Conservation (phyloP, 2,329 filamentous ascomycete genomes). For the Penicillium sp. region DNA sequence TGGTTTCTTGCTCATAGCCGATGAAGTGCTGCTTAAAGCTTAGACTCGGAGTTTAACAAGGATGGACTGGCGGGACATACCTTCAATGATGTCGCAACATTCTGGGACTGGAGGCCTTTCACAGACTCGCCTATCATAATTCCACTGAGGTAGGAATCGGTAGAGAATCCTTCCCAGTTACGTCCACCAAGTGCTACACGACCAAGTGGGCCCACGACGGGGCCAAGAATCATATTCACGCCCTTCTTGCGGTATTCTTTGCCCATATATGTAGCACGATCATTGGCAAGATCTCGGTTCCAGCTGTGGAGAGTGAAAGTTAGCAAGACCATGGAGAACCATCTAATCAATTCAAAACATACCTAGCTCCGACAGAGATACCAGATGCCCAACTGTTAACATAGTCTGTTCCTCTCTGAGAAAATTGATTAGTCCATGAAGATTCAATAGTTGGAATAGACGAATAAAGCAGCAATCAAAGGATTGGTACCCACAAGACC, state of each 20-base stretch:
- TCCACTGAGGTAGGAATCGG: conserved; percentile 51
- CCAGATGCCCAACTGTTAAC: conserved; percentile 27
- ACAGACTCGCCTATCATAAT: conserved; percentile 46
- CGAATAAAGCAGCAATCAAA: not conserved
- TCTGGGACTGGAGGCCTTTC: conserved; percentile 45
- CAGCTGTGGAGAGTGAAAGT: conserved; percentile 20
- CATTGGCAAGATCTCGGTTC: conserved; percentile 37
- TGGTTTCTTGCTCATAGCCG: conserved; percentile 60
- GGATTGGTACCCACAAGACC: conserved; percentile 31
- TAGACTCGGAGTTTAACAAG: not conserved
- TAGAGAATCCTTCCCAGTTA: conserved; percentile 52
- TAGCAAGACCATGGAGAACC: not conserved
- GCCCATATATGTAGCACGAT: conserved; percentile 34
- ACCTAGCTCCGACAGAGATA: conserved; percentile 29
- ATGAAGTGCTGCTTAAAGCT: conserved; percentile 54
- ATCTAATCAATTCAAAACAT: not conserved
- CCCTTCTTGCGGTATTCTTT: conserved; percentile 45
- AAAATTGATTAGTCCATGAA: not conserved
- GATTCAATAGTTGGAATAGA: rapidly evolving
- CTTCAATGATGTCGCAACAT: conserved; percentile 42
- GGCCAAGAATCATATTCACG: conserved; percentile 45
- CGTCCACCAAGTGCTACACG: conserved; percentile 38
- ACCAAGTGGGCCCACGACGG: conserved; percentile 42
- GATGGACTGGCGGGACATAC: not conserved
- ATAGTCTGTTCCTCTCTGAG: conserved; percentile 31